These are phyloP conservation scores for Acanthamoeba triangularis DNA, from an alignment of 208 protist genomes.

Conservation along the genomic window DNA sequence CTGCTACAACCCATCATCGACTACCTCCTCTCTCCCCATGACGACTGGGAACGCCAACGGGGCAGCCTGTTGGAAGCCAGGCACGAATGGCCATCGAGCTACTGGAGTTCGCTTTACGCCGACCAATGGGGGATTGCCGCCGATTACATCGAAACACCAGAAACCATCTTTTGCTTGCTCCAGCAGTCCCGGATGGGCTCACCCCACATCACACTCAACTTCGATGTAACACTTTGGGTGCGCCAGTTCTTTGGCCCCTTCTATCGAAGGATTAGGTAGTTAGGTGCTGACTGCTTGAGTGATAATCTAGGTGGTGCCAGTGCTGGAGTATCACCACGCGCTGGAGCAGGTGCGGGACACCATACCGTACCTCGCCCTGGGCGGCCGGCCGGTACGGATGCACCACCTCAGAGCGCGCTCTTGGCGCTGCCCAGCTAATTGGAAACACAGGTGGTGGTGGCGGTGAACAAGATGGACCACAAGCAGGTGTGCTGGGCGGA, in stretches of 20 bases:
- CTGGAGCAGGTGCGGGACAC: not conserved
- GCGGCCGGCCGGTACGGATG: not conserved
- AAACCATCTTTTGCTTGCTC: constrained; percentile 13
- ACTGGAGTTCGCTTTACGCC: not conserved
- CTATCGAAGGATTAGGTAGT: too few relatives aligned
- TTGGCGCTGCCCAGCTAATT: not conserved
- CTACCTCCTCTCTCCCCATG: too few relatives aligned
- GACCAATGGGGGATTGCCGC: not conserved
- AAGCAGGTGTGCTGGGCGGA: not conserved
- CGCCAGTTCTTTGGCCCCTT: too few relatives aligned
- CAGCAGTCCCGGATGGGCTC: too few relatives aligned
- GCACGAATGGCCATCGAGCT: not conserved
- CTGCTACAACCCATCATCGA: too few relatives aligned
- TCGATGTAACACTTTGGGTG: not conserved
- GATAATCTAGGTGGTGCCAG: not conserved
- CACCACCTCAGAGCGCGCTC: too few relatives aligned
- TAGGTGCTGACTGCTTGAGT: not conserved
- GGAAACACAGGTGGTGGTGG: not conserved
- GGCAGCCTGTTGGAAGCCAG: not conserved
- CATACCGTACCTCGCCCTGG: not conserved
- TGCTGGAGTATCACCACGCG: not conserved
- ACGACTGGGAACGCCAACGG: too few relatives aligned
- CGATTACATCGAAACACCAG: constrained; percentile 10
- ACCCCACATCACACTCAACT: not conserved
- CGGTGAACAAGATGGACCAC: constrained; percentile 30